A percentile compares a stretch with the other conserved stretches of the same genome.
These are phyloP conservation scores for Plasmodium inui DNA, from an alignment of 169 alveolate genomes.

Conservation along the genomic window DNA sequence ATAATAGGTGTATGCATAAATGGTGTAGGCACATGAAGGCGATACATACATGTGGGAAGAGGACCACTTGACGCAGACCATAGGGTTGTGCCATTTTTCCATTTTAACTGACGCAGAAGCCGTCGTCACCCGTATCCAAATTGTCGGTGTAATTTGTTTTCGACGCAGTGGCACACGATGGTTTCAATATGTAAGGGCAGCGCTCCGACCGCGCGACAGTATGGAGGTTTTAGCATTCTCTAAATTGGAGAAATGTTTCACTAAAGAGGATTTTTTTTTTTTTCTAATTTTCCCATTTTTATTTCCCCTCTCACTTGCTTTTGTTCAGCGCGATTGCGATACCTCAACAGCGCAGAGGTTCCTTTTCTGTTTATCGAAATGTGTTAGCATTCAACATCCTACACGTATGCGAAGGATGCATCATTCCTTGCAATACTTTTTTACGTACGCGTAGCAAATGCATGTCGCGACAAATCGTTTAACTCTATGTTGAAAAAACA, in stretches of 20 bases:
- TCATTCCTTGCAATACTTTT: neutral
- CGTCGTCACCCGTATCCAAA: neutral
- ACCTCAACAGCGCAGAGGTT: neutral
- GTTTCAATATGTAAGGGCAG: neutral
- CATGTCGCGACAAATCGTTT: neutral
- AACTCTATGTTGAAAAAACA: neutral
- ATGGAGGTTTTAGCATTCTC: neutral
- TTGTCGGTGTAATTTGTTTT: neutral
- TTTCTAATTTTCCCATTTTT: neutral
- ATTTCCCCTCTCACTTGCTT: neutral
- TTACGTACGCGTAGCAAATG: neutral
- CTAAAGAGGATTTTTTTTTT: neutral
- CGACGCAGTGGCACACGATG: neutral
- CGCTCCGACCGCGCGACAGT: neutral
- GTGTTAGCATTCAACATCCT: neutral
- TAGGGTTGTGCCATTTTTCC: neutral
- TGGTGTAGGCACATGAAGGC: neutral
- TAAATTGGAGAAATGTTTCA: neutral
- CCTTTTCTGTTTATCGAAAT: neutral
- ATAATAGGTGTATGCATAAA: neutral
- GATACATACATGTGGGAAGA: neutral
- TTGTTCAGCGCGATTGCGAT: neutral
- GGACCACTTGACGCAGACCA: neutral
- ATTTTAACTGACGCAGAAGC: neutral
- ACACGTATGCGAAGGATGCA: neutral